phyloP scores from a whole-genome alignment of 306 rosid genomes.

The Notholithocarpus densiflorus region DNA sequence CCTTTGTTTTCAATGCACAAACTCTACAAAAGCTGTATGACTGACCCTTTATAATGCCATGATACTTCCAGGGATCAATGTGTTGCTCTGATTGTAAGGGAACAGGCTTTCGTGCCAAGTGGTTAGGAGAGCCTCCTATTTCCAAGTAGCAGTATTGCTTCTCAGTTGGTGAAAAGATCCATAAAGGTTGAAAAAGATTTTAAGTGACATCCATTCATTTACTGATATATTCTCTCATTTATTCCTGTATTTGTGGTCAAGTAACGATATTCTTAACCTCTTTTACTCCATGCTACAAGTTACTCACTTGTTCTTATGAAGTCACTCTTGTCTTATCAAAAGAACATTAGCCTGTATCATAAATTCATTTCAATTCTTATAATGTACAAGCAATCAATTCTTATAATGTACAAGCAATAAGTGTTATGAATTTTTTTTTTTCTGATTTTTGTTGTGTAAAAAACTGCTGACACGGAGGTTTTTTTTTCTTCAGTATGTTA shows the following conservation, averaged over 20 bases:
- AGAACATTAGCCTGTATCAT: constrained; percentile 12
- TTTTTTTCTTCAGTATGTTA: too few relatives aligned
- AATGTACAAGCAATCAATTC: constrained; percentile 5
- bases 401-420: constrained; percentile 10
- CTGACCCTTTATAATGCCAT: background rate
- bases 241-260: background rate
- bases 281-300: constrained; percentile 14
- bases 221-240: background rate
- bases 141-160: constrained; percentile 35
- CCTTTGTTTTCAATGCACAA: background rate
- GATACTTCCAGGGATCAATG: constrained; percentile 45
- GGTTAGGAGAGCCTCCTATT: constrained; percentile 86
- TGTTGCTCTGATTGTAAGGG: constrained; percentile 58
- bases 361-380: constrained; percentile 8
- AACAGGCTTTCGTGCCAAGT: constrained; percentile 61
- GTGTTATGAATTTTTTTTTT: background rate
- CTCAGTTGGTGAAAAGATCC: constrained; percentile 8
- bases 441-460: background rate
- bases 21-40: background rate
- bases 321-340: background rate
- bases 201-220: constrained; percentile 10
- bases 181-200: constrained; percentile 7
- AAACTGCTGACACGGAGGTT: too few relatives aligned
- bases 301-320: constrained; percentile 18
- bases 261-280: constrained; percentile 5